Base-by-base conservation (phyloP, 768 basidiomycete genomes). In the Pholiota conissans region DNA sequence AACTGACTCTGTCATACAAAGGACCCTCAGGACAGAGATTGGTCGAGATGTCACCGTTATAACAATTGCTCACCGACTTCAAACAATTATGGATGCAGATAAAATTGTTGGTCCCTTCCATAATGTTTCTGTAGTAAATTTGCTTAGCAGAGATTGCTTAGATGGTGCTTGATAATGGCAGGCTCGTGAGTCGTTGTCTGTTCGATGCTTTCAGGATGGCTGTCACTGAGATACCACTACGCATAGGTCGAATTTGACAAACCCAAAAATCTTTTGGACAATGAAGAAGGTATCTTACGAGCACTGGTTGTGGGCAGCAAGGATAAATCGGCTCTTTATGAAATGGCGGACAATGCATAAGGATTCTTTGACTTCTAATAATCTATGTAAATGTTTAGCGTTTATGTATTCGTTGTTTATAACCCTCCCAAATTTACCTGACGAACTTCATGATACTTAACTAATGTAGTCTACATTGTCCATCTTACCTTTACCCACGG, bases 1-100 rank as follows among this genome's bases (percentile, higher is more conserved):
- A 57, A 87, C 87, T 9, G 89, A 90, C 63, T 72, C 83, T 11
- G 80, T 86, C 64, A 89, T 90, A 55, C 89, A 90, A 66, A 75
- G 78, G 32, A 85, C 87, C 1, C 85, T 91, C 54, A 77, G 88
- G 20, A 76, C 80, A 58, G 83, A 88, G 65, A 82, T 90, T 59
- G 75, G 74, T 30, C 73, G 76, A 42, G 84, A 83, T 59, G 75
- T 86, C 5, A 85, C 84, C 2, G 65, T 88, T 42, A 72, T 88
- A 27, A 85, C 82, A 1, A 83, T 91, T 42, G 89, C 89, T 10
- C 89, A 90, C 70, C 73, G 85, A 46, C 74, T 88, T 14, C 79
- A 81, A 60, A 88, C 87, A 0, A 82, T 88, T 47, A 83, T 88
- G 66, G 83, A 90, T 69, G 78, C 85, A 69, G 80, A 83, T 73